A percentile compares a stretch with the other conserved stretches of the same genome.
Conservation (phyloP, 805 yeast species). For the Clavispora fructus region DNA sequence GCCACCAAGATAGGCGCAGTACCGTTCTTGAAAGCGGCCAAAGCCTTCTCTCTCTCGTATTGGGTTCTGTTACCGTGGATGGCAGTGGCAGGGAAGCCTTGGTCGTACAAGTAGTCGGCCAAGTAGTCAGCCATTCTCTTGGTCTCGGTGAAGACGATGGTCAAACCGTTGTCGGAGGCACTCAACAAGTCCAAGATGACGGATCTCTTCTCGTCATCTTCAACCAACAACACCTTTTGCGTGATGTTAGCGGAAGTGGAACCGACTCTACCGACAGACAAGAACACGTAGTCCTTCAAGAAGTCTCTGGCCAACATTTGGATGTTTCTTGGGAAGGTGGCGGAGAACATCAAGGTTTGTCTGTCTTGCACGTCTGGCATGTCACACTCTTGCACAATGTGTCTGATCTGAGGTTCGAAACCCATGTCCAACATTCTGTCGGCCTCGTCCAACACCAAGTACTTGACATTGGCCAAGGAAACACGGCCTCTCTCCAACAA, state of each 20-base stretch:
- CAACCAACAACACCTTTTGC: slow-evolving; percentile 88
- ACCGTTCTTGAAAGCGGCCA: slow-evolving; percentile 90
- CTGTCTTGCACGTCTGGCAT: slow-evolving; percentile 90
- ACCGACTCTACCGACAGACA: slow-evolving; percentile 98
- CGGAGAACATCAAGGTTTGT: slow-evolving; percentile 98
- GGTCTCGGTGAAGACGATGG: slow-evolving; percentile 94
- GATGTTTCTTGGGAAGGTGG: slow-evolving; percentile 97
- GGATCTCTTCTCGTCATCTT: slow-evolving; percentile 87
- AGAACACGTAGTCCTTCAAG: slow-evolving; percentile 90
- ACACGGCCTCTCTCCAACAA: slow-evolving; percentile 91
- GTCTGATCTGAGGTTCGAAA: slow-evolving; percentile 98
- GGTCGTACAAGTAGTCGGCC: slow-evolving; percentile 84
- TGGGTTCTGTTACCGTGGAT: slow-evolving; percentile 99
- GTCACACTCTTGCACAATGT: slow-evolving; percentile 95
- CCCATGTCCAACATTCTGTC: slow-evolving; percentile 99
- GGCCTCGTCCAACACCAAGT: slow-evolving; percentile 96
- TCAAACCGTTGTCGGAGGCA: slow-evolving; percentile 75
- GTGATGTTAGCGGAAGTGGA: slow-evolving; percentile 98
- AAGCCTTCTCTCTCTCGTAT: slow-evolving; percentile 95
- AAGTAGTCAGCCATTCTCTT: slow-evolving; percentile 97
- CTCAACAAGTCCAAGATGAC: slow-evolving; percentile 80
- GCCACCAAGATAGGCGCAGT: slow-evolving; percentile 93
- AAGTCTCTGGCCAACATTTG: slow-evolving; percentile 97
- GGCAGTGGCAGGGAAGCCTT: slow-evolving; percentile 94
- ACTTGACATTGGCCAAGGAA: slow-evolving; percentile 83